Conservation (phyloP, 768 basidiomycete genomes). For the Pisolithus microcarpus region DNA sequence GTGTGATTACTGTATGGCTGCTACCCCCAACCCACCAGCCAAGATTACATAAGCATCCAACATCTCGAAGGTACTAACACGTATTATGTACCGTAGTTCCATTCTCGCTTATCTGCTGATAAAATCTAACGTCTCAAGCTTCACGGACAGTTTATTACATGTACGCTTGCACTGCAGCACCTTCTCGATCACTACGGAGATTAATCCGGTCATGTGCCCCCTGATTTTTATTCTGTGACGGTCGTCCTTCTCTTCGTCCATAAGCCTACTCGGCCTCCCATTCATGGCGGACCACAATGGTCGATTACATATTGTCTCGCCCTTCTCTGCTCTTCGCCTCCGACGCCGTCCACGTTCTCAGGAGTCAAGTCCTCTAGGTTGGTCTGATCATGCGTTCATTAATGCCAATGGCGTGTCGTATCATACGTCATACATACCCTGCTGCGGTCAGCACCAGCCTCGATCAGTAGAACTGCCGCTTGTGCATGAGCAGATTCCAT, state of each 20-base stretch:
- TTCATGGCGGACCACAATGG: constrained; percentile 42
- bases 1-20: not conserved
- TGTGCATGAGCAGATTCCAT: constrained; percentile 95
- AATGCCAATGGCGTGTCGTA: constrained; percentile 2
- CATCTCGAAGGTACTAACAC: too few relatives aligned
- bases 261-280: not conserved
- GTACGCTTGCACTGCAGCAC: too few relatives aligned
- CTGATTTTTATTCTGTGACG: too few relatives aligned
- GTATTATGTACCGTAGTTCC: too few relatives aligned
- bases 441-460: constrained; percentile 89
- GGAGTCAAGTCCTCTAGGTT: constrained; percentile 84
- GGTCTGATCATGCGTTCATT: constrained; percentile 36
- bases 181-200: too few relatives aligned
- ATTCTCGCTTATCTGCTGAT: too few relatives aligned
- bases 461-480: constrained; percentile 83
- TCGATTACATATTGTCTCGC: constrained; percentile 70
- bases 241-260: not conserved
- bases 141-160: too few relatives aligned
- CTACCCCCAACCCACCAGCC: too few relatives aligned
- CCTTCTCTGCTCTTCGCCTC: constrained; percentile 76
- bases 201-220: too few relatives aligned
- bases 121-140: too few relatives aligned
- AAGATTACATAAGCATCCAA: too few relatives aligned
- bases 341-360: constrained; percentile 84
- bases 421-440: constrained; percentile 47